Evolutionary conservation across 2,329 filamentous ascomycete species (phyloP).

Genomic region (Aspergillus persii): DNA sequence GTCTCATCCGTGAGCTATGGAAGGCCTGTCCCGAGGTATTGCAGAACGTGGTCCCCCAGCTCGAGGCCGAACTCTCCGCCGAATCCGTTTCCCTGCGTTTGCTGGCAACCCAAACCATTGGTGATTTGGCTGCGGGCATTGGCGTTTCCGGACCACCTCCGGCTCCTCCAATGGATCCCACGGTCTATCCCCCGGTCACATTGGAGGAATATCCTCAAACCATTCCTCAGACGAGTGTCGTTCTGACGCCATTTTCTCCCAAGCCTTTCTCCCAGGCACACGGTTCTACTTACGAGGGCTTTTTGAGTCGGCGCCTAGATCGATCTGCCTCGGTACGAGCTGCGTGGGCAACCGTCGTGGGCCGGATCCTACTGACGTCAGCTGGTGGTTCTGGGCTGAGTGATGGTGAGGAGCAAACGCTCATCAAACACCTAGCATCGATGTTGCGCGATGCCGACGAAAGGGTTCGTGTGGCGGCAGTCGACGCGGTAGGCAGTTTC

Average conservation of each 20-base stretch:
- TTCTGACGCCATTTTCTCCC: conserved; percentile 80
- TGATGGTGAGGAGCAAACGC: conserved; percentile 71
- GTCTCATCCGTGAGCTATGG: conserved; percentile 88
- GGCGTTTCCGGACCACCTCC: conserved; percentile 84
- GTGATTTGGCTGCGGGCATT: conserved; percentile 91
- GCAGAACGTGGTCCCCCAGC: conserved; percentile 87
- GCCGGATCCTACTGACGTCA: conserved; percentile 84
- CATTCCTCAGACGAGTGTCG: conserved; percentile 57
- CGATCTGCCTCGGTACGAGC: conserved; percentile 79
- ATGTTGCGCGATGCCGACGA: conserved; percentile 88
- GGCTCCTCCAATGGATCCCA: conserved; percentile 69
- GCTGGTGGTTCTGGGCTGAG: conserved; percentile 87
- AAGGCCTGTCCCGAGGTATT: conserved; percentile 83
- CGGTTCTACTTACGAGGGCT: conserved; percentile 73
- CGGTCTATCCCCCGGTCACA: conserved; percentile 70
- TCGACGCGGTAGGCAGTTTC: conserved; percentile 79
- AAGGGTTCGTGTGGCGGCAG: conserved; percentile 83
- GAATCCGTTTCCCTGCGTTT: conserved; percentile 84
- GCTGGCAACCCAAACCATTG: conserved; percentile 88
- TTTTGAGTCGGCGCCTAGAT: conserved; percentile 81
- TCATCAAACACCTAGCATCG: conserved; percentile 72
- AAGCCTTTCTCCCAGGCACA: conserved; percentile 88
- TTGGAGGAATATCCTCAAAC: conserved; percentile 48
- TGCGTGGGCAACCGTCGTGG: conserved; percentile 80
- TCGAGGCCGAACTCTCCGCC: conserved; percentile 86